Conservation (phyloP, 371 early-diverging fungal species). For the Umbelopsis sp. region DNA sequence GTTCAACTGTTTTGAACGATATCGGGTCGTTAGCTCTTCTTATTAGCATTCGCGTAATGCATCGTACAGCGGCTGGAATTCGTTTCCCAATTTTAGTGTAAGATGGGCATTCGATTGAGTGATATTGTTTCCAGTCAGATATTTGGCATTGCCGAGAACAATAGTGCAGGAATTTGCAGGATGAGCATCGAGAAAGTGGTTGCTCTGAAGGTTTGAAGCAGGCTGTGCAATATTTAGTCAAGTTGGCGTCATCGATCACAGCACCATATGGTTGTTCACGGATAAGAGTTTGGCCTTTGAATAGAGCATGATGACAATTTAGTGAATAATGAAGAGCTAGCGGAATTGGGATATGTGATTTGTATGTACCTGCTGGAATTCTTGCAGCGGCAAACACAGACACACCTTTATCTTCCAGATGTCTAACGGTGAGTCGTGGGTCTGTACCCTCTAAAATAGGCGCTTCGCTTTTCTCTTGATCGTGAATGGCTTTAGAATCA, state of each 20-base stretch:
- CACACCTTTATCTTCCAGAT: not conserved
- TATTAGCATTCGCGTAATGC: not conserved
- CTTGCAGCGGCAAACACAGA: not conserved
- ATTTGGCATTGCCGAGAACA: conserved; percentile 4
- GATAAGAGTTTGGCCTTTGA: not conserved
- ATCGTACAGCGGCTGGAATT: conserved; percentile 3
- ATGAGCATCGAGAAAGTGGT: conserved; percentile 4
- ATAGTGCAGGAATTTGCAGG: not conserved
- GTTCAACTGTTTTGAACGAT: conserved; percentile 1
- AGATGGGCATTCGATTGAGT: conserved; percentile 6
- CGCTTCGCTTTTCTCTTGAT: not conserved
- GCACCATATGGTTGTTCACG: not conserved
- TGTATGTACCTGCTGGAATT: conserved; percentile 2
- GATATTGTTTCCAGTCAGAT: not conserved
- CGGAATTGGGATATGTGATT: not conserved
- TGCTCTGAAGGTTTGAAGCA: not conserved
- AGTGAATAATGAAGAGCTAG: too few species aligned
- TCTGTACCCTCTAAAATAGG: not conserved
- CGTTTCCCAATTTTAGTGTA: conserved; percentile 12
- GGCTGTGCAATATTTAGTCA: not conserved
- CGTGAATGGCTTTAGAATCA: not conserved
- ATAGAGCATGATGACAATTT: too few species aligned
- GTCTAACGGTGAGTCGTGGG: not conserved
- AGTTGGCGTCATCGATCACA: not conserved
- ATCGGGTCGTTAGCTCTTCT: not conserved